Conservation (phyloP, 176 grass and related monocot genomes). For the Themeda triandra region DNA sequence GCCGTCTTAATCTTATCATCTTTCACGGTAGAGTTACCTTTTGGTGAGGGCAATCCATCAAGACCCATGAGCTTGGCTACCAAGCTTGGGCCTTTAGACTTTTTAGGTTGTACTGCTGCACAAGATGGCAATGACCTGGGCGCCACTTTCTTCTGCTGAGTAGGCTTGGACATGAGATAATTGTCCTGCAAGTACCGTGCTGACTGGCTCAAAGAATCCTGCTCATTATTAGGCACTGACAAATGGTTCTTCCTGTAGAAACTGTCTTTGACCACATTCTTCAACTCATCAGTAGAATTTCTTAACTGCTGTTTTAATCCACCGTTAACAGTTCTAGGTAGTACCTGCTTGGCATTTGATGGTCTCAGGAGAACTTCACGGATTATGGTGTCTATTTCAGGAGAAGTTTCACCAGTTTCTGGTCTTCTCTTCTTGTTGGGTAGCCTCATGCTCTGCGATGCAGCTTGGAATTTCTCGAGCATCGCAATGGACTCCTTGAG, state of each 20-base stretch:
- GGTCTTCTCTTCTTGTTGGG: slow-evolving; percentile 48
- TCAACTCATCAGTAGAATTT: slow-evolving; percentile 43
- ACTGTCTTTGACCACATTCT: slow-evolving; percentile 59
- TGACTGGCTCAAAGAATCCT: slow-evolving; percentile 43
- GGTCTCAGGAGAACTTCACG: slow-evolving; percentile 24
- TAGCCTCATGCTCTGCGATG: slow-evolving; percentile 30
- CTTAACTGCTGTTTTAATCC: slow-evolving; percentile 27
- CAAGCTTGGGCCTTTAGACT: slow-evolving; percentile 47
- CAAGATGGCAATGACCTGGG: slow-evolving; percentile 4
- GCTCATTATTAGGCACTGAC: slow-evolving; percentile 37
- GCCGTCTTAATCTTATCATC: slow-evolving; percentile 41
- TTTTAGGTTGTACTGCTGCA: slow-evolving; percentile 34
- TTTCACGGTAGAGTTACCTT: slow-evolving; percentile 27
- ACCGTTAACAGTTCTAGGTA: neutral
- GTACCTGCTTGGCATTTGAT: slow-evolving; percentile 22
- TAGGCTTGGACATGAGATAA: slow-evolving; percentile 29
- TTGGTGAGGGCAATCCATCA: slow-evolving; percentile 45
- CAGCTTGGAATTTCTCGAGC: slow-evolving; percentile 60
- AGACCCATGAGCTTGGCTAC: slow-evolving; percentile 95
- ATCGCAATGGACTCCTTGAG: slow-evolving; percentile 77
- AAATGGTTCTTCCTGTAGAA: slow-evolving; percentile 55
- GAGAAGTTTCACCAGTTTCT: slow-evolving; percentile 12
- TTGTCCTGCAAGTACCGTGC: slow-evolving; percentile 21
- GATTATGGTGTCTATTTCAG: slow-evolving; percentile 13
- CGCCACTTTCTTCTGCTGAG: slow-evolving; percentile 17